These are phyloP conservation scores for Aspergillus sparsus DNA, from an alignment of 495 filamentous ascomycete species.

Conservation along the genomic window DNA sequence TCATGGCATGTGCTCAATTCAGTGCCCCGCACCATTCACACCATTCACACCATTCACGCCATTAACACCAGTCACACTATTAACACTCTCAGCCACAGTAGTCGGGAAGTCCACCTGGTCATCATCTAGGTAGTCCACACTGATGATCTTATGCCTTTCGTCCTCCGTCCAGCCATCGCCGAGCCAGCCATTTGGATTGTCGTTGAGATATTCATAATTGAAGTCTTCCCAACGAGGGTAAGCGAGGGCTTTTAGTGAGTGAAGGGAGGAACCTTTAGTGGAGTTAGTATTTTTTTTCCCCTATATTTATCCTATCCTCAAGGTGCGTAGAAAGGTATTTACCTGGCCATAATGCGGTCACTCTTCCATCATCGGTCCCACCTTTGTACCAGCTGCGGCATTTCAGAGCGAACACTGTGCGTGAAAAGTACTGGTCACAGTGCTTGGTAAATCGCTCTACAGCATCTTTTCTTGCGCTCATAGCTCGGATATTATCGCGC, in stretches of 20 bases:
- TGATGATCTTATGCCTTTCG: slow-evolving; percentile 37
- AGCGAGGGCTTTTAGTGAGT: slow-evolving; percentile 38
- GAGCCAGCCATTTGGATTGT: slow-evolving; percentile 41
- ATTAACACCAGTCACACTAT: not conserved
- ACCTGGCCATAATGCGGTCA: slow-evolving; percentile 48
- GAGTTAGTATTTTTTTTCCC: slow-evolving; percentile 1
- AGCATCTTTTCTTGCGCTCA: slow-evolving; percentile 41
- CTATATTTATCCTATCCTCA: not conserved
- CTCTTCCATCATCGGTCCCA: slow-evolving; percentile 36
- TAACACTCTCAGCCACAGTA: slow-evolving; percentile 6
- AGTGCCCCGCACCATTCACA: slow-evolving; percentile 1
- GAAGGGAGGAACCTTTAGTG: slow-evolving; percentile 41
- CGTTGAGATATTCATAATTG: slow-evolving; percentile 40
- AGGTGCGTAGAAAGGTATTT: slow-evolving; percentile 15
- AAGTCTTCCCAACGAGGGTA: slow-evolving; percentile 48
- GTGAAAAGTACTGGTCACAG: slow-evolving; percentile 49
- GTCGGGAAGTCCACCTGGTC: slow-evolving; percentile 42
- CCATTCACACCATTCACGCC: not conserved
- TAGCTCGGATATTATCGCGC: slow-evolving; percentile 48
- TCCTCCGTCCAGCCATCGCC: slow-evolving; percentile 47
- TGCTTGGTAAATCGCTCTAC: slow-evolving; percentile 48
- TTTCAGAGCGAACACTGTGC: slow-evolving; percentile 47
- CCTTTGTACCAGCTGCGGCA: slow-evolving; percentile 60
- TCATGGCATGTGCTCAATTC: not conserved
- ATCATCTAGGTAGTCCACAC: slow-evolving; percentile 44